Evolutionary conservation across 2,329 filamentous ascomycete species (phyloP).

Genomic region (Fusarium avenaceum): DNA sequence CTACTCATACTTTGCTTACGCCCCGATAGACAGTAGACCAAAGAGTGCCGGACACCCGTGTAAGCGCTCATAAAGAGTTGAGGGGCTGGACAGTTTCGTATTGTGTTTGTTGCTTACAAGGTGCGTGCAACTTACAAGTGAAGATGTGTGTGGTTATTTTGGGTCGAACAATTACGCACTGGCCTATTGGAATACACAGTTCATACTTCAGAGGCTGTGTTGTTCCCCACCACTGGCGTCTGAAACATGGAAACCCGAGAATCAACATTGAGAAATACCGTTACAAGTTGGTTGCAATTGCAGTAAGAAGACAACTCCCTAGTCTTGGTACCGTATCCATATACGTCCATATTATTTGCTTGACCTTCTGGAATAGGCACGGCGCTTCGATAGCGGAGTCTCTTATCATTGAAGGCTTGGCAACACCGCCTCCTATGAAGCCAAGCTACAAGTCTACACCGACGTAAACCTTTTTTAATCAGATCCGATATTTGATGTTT

Average conservation of each 20-base stretch:
- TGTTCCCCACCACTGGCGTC: background rate
- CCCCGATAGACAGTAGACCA: background rate
- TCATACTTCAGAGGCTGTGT: no score
- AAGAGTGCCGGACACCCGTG: conserved; percentile 4
- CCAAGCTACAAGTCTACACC: background rate
- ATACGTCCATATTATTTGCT: conserved; percentile 2
- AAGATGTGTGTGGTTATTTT: background rate
- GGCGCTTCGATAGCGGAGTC: conserved; percentile 17
- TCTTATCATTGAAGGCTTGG: conserved; percentile 22
- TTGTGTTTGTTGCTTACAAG: background rate
- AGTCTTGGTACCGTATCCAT: background rate
- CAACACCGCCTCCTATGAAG: conserved; percentile 1
- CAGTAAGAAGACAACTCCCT: background rate
- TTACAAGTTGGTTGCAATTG: no score
- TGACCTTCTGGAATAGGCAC: conserved; percentile 38
- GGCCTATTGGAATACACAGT: conserved; percentile 19
- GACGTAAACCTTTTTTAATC: background rate
- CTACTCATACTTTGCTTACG: background rate
- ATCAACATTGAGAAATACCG: background rate
- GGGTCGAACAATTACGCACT: conserved; percentile 20
- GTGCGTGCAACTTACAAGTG: conserved; percentile 6
- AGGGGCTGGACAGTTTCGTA: conserved; percentile 16
- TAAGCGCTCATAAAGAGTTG: conserved; percentile 9
- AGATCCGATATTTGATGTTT: conserved; percentile 2
- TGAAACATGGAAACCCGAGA: conserved; percentile 10